Conservation (phyloP, 2,329 filamentous ascomycete genomes). For the Salinomyces thailandicus region DNA sequence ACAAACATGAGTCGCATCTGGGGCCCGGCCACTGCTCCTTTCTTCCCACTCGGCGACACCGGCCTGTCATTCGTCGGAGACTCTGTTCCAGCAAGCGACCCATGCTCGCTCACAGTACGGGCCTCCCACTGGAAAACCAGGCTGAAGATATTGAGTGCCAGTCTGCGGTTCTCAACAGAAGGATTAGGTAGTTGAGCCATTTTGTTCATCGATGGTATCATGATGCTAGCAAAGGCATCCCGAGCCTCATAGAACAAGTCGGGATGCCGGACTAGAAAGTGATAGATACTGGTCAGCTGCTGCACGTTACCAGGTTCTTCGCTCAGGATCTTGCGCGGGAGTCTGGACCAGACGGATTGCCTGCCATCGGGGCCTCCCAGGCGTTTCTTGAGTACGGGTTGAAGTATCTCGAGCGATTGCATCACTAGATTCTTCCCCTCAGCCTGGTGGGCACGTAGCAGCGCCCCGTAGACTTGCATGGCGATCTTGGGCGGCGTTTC, state of each 20-base stretch:
- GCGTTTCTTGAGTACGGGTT: slow-evolving; percentile 83
- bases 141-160: slow-evolving; percentile 82
- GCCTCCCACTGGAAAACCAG: slow-evolving; percentile 92
- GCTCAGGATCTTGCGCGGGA: slow-evolving; percentile 78
- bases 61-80: slow-evolving; percentile 12
- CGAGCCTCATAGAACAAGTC: slow-evolving; percentile 90
- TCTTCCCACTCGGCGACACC: slow-evolving; percentile 14
- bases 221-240: slow-evolving; percentile 79
- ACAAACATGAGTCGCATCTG: slow-evolving; percentile 67
- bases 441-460: slow-evolving; percentile 87
- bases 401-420: slow-evolving; percentile 86
- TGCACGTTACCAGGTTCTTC: slow-evolving; percentile 93
- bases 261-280: slow-evolving; percentile 86
- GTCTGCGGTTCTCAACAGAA: slow-evolving; percentile 82
- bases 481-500: slow-evolving; percentile 95
- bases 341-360: slow-evolving; percentile 74
- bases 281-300: slow-evolving; percentile 94
- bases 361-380: slow-evolving; percentile 63
- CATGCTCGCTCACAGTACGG: slow-evolving; percentile 57
- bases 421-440: slow-evolving; percentile 87
- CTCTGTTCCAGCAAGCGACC: slow-evolving; percentile 21
- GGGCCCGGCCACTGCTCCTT: slow-evolving; percentile 31
- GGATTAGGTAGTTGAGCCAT: slow-evolving; percentile 73
- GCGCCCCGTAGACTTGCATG: slow-evolving; percentile 83
- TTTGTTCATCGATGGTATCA: slow-evolving; percentile 81